Base-by-base conservation (phyloP, 139 green algal genomes). In the Raphidocelis subcapitata region DNA sequence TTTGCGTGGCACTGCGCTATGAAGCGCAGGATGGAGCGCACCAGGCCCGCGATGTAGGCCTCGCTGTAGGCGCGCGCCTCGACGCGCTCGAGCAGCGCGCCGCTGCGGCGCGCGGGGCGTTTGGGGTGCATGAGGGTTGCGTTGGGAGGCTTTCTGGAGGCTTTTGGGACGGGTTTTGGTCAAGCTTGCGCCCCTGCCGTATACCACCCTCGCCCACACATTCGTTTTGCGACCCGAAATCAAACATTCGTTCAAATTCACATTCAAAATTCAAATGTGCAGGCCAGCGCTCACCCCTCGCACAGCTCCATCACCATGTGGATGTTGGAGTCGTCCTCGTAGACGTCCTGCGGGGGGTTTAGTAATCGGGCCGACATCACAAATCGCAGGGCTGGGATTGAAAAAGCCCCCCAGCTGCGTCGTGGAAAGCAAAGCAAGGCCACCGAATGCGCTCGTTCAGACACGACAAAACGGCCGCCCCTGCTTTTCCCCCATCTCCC, bases 221-320 rank as follows among this genome's bases (percentile, higher is more conserved):
- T n/a, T n/a, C n/a, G n/a, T n/a, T n/a, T n/a, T n/a, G n/a, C n/a
- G n/a, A n/a, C n/a, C n/a, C n/a, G n/a, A n/a, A n/a, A n/a, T n/a
- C n/a, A n/a, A n/a, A n/a, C n/a, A n/a, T n/a, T n/a, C n/a, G n/a
- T n/a, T n/a, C n/a, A n/a, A n/a, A n/a, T n/a, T n/a, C n/a, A n/a
- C n/a, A n/a, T n/a, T n/a, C n/a, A n/a, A n/a, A n/a, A n/a, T n/a
- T n/a, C n/a, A n/a, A n/a, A n/a, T n/a, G n/a, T n/a, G n/a, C n/a
- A n/a, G n/a, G n/a, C n/a, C 67, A 95, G 81, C 15, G 82, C 83
- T 1, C 90, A 87, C 5, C 92, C 93, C 59, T 90, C 86, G 73
- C 92, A 97, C 57, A 96, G 82, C 87, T 97, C 91, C 92, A 97
- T 97, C 0, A 97, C 86, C 65, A 97, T 72, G 76, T 97, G 88